These are phyloP conservation scores for Echinosophora koreensis DNA, from an alignment of 306 rosid species.

Conservation along the genomic window DNA sequence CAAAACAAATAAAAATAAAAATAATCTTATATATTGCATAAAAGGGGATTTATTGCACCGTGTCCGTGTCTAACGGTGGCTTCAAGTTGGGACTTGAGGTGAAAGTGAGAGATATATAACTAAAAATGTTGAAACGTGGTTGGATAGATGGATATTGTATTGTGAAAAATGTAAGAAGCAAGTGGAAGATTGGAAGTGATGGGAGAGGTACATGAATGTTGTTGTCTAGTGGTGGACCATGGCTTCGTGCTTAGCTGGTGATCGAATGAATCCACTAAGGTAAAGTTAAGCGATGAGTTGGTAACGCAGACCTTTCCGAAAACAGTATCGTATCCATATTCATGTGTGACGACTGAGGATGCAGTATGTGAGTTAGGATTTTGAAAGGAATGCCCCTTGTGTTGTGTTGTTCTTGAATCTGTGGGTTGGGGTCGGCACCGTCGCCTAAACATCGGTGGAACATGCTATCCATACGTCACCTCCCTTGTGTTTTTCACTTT, in stretches of 20 bases:
- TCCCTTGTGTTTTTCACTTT: neutral
- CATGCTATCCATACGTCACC: neutral
- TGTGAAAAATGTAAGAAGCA: neutral
- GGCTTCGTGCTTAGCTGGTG: slow-evolving; percentile 43
- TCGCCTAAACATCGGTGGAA: neutral
- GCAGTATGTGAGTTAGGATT: neutral
- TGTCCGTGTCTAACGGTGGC: slow-evolving; percentile 21
- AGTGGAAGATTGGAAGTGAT: neutral
- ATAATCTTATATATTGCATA: neutral
- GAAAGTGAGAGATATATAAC: neutral
- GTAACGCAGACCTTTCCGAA: neutral
- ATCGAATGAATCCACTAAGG: slow-evolving; percentile 8
- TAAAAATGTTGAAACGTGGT: neutral
- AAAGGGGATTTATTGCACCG: neutral
- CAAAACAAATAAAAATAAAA: no score
- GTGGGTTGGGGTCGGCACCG: slow-evolving; percentile 13
- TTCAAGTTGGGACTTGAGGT: neutral
- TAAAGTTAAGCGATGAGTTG: neutral
- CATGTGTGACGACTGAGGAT: neutral
- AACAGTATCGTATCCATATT: neutral
- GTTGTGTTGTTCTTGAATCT: neutral
- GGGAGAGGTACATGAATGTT: neutral
- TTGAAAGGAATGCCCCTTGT: slow-evolving; percentile 1
- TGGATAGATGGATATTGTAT: neutral
- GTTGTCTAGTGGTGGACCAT: neutral